Percentiles rank a stretch among this genome's conserved stretches.
Evolutionary conservation across 805 yeast species (phyloP).

Genomic region (Candida montana): DNA sequence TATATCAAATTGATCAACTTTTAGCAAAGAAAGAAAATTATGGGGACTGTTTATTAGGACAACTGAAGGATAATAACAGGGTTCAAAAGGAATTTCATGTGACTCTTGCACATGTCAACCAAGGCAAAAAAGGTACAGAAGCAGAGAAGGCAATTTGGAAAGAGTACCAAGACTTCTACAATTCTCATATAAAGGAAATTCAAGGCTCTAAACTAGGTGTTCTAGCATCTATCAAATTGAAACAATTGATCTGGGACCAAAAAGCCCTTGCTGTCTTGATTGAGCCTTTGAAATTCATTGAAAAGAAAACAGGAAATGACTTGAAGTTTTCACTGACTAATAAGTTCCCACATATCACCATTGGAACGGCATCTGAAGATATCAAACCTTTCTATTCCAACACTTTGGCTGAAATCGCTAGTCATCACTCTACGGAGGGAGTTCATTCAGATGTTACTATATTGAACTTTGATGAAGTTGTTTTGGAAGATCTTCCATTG

Average conservation of each 20-base stretch:
- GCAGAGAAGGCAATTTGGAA: constrained; percentile 26
- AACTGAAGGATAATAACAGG: constrained; percentile 28
- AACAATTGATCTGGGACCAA: constrained; percentile 44
- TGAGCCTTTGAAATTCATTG: constrained; percentile 18
- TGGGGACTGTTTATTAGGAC: neutral
- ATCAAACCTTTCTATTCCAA: constrained; percentile 53
- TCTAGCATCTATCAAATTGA: constrained; percentile 36
- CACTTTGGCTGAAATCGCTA: constrained; percentile 24
- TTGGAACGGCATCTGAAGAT: constrained; percentile 48
- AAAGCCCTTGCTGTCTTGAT: constrained; percentile 52
- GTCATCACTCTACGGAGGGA: constrained; percentile 11
- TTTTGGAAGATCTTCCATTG: constrained; percentile 8
- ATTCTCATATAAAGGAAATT: neutral
- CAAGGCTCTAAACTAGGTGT: constrained; percentile 14
- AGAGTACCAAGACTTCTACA: constrained; percentile 15
- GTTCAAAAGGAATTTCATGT: constrained; percentile 59
- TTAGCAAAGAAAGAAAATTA: neutral
- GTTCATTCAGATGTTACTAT: constrained; percentile 7
- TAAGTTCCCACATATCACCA: constrained; percentile 60
- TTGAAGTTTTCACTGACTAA: constrained; percentile 33
- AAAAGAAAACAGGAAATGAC: constrained; percentile 6
- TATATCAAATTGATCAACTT: constrained; percentile 14
- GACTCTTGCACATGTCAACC: constrained; percentile 51
- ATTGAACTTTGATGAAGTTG: constrained; percentile 7
- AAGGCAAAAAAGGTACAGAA: constrained; percentile 27